These are phyloP conservation scores for Ganoderma leucocontextum DNA, from an alignment of 1,284 basidiomycete species.

Conservation along the genomic window DNA sequence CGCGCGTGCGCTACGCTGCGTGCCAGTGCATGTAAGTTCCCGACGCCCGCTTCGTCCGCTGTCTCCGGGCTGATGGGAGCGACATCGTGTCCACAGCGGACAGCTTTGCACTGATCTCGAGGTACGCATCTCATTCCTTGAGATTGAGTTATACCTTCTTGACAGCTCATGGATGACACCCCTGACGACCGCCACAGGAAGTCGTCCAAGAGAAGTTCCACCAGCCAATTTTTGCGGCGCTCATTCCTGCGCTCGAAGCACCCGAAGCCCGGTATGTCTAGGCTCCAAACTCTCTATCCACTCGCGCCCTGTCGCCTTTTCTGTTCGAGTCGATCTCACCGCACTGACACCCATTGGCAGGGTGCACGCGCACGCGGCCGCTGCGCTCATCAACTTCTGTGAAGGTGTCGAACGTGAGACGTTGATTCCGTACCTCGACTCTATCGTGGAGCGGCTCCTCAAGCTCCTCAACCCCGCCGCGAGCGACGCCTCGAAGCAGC, in stretches of 20 bases:
- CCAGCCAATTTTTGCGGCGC: slow-evolving; percentile 69
- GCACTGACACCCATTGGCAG: slow-evolving; percentile 46
- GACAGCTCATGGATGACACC: not conserved
- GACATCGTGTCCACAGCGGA: slow-evolving; percentile 55
- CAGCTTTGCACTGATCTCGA: slow-evolving; percentile 87
- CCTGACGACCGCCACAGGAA: slow-evolving; percentile 53
- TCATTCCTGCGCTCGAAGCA: slow-evolving; percentile 79
- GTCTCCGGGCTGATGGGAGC: not conserved
- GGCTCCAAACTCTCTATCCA: not conserved
- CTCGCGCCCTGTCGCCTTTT: not conserved
- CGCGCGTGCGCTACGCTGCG: slow-evolving; percentile 84
- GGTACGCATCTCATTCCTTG: slow-evolving; percentile 47
- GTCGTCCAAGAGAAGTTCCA: slow-evolving; percentile 79
- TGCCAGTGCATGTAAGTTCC: slow-evolving; percentile 84
- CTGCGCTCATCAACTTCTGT: slow-evolving; percentile 90
- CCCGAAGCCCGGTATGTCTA: slow-evolving; percentile 71
- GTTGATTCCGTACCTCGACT: slow-evolving; percentile 78
- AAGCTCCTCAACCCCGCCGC: slow-evolving; percentile 63
- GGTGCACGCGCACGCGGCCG: slow-evolving; percentile 85
- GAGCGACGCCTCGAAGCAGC: slow-evolving; percentile 45
- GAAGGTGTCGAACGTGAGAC: slow-evolving; percentile 80
- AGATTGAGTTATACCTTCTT: not conserved
- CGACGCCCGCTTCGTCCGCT: slow-evolving; percentile 8
- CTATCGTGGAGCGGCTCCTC: slow-evolving; percentile 76
- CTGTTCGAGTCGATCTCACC: not conserved